Percentiles rank a stretch among this genome's conserved stretches.
Evolutionary conservation across 2,329 filamentous ascomycete genomes (phyloP).

Genomic region (Neoascochyta sp.): DNA sequence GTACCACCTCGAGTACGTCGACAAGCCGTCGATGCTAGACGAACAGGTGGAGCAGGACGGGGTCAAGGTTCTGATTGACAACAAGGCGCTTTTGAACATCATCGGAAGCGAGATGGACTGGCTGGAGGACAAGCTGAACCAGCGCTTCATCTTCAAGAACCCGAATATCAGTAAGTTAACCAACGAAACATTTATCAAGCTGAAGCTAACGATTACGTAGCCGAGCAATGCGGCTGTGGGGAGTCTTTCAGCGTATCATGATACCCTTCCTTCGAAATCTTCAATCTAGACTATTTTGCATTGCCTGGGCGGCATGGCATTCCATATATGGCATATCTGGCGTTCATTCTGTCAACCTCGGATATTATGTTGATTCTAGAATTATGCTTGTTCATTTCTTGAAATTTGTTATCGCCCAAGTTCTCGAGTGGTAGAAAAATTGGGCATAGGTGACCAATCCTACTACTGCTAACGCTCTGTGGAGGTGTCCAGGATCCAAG

Average conservation of each 20-base stretch:
- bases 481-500: no score
- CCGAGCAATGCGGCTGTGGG: constrained; percentile 93
- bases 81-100: constrained; percentile 95
- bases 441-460: no score
- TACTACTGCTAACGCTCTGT: no score
- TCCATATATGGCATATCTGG: constrained; percentile 16
- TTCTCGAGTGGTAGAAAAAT: no score
- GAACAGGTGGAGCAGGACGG: constrained; percentile 94
- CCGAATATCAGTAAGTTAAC: constrained; percentile 88
- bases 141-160: constrained; percentile 91
- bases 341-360: constrained; percentile 10
- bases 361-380: no score
- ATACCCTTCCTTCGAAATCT: constrained; percentile 17
- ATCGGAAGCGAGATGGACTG: constrained; percentile 99
- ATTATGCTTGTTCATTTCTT: no score
- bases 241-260: constrained; percentile 74
- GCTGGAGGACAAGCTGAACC: constrained; percentile 90
- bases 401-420: no score
- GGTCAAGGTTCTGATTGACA: constrained; percentile 92
- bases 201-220: constrained; percentile 49
- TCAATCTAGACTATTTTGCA: constrained; percentile 23
- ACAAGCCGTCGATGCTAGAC: constrained; percentile 82
- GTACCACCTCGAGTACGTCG: constrained; percentile 93
- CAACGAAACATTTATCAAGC: background rate
- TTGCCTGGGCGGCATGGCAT: constrained; percentile 18